Base-by-base conservation (phyloP, 495 filamentous ascomycete genomes). In the Amorphotheca resinae region DNA sequence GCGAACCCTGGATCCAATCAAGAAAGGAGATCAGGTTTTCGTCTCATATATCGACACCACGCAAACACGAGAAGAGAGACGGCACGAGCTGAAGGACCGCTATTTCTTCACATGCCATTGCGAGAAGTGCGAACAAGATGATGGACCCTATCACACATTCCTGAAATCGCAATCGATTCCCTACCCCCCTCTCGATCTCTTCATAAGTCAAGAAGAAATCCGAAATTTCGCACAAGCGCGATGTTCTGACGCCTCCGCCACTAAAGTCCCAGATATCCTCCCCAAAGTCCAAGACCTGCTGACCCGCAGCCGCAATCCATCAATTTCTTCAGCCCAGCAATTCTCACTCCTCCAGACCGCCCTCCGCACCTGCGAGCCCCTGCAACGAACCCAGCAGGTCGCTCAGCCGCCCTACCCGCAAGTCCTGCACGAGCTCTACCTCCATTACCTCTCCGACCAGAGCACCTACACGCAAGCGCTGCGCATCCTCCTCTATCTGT, bases 31-130 rank as follows among this genome's bases (percentile, higher is more conserved):
- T 22, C 64, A 72, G 52, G 59, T 75, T 18, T 56, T 60, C 30
- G 68, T 73, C 15, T 68, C 66, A 0, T 75, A 75, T 44, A 64
- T 68, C 12, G 65, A 56, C 23, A 11, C 22, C 8, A 47, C 38
- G 3, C 34, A 44, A 17, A n/a, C 12, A 1, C 21, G 38, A 16
- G 26, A 41, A 8, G 9, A n/a, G 4, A 38, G 54, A 26, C 36
- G 22, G 25, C 28, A 20, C 3, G 36, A 42, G 23, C 38, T 57
- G 18, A 40, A 45, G 22, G 22, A 45, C 21, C 21, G 43, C 11
- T 55, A 55, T 25, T 52, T 51, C 34, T 55, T 58, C 33, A 25
- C 26, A 1, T 58, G 55, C 25, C 9, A 36, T 2, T 58, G 52
- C 38, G 37, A 40, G 17, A 53, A 48, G 30, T 55, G 52, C 30